Evolutionary conservation across 2,329 filamentous ascomycete species (phyloP).

Genomic region (Fusarium beomiforme): DNA sequence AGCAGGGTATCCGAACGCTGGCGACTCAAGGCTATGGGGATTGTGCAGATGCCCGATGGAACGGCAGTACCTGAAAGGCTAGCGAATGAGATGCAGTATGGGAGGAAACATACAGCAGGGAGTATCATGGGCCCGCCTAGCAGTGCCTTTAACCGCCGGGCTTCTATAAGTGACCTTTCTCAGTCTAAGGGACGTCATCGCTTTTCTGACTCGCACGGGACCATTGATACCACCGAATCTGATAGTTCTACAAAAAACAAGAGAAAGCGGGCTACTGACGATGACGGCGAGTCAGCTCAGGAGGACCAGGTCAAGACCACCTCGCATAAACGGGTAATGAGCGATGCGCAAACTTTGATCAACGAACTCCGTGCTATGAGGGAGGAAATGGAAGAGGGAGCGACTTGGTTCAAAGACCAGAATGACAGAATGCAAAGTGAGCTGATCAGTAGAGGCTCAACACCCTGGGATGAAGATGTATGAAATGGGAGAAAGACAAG

Average conservation of each 20-base stretch:
- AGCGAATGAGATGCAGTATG: slow-evolving; percentile 56
- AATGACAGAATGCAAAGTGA: slow-evolving; percentile 55
- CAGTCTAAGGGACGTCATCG: slow-evolving; percentile 29
- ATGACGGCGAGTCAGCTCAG: slow-evolving; percentile 31
- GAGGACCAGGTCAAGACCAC: slow-evolving; percentile 31
- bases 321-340: slow-evolving; percentile 54
- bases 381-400: slow-evolving; percentile 58
- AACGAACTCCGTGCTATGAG: slow-evolving; percentile 55
- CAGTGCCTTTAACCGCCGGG: slow-evolving; percentile 32
- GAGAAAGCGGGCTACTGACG: slow-evolving; percentile 46
- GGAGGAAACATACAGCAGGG: slow-evolving; percentile 53
- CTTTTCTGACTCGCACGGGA: slow-evolving; percentile 39
- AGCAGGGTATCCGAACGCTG: slow-evolving; percentile 57
- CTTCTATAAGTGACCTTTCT: slow-evolving; percentile 37
- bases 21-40: slow-evolving; percentile 60
- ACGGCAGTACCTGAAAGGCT: slow-evolving; percentile 63
- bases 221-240: neutral
- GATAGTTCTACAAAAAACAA: slow-evolving; percentile 43
- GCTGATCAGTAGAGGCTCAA: slow-evolving; percentile 46
- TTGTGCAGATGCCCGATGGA: slow-evolving; percentile 64
- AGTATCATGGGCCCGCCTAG: slow-evolving; percentile 44
- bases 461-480: slow-evolving; percentile 49
- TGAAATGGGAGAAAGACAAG: slow-evolving; percentile 24
- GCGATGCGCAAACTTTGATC: slow-evolving; percentile 53
- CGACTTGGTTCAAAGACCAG: slow-evolving; percentile 59